Conservation (phyloP, 2,329 filamentous ascomycete genomes). For the Aureobasidium namibiae region DNA sequence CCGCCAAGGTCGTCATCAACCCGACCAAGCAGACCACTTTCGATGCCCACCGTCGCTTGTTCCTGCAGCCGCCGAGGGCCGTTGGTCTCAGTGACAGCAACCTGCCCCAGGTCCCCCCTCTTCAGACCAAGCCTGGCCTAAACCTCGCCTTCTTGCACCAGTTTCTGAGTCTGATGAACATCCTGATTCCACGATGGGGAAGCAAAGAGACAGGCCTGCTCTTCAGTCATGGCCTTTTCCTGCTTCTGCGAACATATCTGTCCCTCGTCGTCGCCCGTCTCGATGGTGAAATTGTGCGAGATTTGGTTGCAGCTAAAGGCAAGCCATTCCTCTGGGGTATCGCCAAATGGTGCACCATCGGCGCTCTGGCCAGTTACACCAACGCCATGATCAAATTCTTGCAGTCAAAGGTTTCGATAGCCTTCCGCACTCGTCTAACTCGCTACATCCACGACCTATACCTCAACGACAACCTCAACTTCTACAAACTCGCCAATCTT, state of each 20-base stretch:
- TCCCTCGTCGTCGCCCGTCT: slow-evolving; percentile 86
- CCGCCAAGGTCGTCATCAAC: slow-evolving; percentile 83
- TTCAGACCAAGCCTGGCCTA: slow-evolving; percentile 85
- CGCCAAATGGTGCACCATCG: slow-evolving; percentile 89
- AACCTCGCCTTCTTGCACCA: slow-evolving; percentile 96
- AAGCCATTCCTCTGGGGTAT: slow-evolving; percentile 83
- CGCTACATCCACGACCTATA: slow-evolving; percentile 97
- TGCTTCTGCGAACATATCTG: slow-evolving; percentile 87
- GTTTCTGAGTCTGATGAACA: slow-evolving; percentile 90
- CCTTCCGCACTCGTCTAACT: slow-evolving; percentile 89
- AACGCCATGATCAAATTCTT: slow-evolving; percentile 99
- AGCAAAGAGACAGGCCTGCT: slow-evolving; percentile 92
- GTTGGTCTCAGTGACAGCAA: slow-evolving; percentile 63
- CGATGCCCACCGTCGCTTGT: slow-evolving; percentile 87
- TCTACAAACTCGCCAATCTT: slow-evolving; percentile 88
- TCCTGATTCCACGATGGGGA: slow-evolving; percentile 92
- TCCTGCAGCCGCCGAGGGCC: slow-evolving; percentile 81
- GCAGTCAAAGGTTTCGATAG: slow-evolving; percentile 95
- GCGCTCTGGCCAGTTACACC: slow-evolving; percentile 88
- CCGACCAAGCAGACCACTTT: slow-evolving; percentile 90
- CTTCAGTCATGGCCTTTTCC: slow-evolving; percentile 78
- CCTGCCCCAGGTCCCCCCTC: slow-evolving; percentile 63
- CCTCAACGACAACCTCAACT: slow-evolving; percentile 87
- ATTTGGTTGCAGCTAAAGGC: slow-evolving; percentile 91
- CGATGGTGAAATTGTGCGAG: slow-evolving; percentile 91